These are phyloP conservation scores for Kondoa subrosea DNA, from an alignment of 768 basidiomycete genomes.

Conservation along the genomic window DNA sequence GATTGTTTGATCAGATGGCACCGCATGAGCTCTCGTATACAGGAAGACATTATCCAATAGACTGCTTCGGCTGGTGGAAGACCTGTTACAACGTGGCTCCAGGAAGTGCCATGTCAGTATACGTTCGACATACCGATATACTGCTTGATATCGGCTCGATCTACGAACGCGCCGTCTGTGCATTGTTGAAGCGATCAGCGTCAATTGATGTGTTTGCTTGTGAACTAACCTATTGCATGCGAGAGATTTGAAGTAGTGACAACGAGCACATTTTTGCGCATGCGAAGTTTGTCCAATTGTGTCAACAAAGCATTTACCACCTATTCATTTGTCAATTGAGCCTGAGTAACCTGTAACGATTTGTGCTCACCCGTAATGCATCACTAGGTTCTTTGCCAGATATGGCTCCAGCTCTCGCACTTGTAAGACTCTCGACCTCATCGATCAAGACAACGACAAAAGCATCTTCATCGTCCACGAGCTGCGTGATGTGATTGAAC, in stretches of 20 bases:
- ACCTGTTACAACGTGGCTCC: conserved; percentile 40
- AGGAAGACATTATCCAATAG: conserved; percentile 75
- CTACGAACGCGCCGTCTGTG: conserved; percentile 81
- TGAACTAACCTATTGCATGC: conserved; percentile 68
- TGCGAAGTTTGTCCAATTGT: conserved; percentile 86
- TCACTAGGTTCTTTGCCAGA: conserved; percentile 91
- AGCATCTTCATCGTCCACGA: conserved; percentile 76
- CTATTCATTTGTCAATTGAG: conserved; percentile 34
- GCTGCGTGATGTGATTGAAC: conserved; percentile 70
- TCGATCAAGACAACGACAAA: conserved; percentile 94
- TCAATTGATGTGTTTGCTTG: not conserved
- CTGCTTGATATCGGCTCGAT: conserved; percentile 91
- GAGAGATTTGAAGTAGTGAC: conserved; percentile 93
- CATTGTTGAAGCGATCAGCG: not conserved
- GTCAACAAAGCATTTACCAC: conserved; percentile 95
- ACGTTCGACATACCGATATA: conserved; percentile 70
- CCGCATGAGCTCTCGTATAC: conserved; percentile 58
- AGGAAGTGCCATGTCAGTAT: conserved; percentile 89
- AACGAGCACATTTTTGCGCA: conserved; percentile 80
- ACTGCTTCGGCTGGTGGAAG: conserved; percentile 78
- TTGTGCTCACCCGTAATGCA: conserved; percentile 53
- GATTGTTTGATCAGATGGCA: conserved; percentile 51
- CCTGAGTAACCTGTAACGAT: not conserved
- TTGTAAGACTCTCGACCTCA: conserved; percentile 90
- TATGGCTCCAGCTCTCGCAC: conserved; percentile 84